Percentiles rank a stretch among this genome's conserved stretches.
These are phyloP conservation scores for Onygenales sp. DNA, from an alignment of 2,329 filamentous ascomycete genomes.

Conservation along the genomic window DNA sequence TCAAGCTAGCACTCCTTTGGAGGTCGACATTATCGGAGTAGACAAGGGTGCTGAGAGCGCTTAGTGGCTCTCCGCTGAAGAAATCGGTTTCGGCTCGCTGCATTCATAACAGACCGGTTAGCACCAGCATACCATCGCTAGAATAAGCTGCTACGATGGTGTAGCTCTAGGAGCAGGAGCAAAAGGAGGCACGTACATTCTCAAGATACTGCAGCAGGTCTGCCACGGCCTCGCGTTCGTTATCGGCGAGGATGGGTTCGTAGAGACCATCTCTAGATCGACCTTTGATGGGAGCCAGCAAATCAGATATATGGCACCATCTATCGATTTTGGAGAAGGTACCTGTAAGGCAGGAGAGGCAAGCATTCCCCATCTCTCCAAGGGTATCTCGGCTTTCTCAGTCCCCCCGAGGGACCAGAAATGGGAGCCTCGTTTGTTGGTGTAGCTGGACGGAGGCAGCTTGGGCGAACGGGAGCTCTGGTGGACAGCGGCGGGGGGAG, in stretches of 20 bases:
- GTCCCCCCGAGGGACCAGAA: slow-evolving; percentile 1
- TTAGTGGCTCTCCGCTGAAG: slow-evolving; percentile 90
- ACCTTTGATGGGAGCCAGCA: slow-evolving; percentile 42
- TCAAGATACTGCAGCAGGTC: slow-evolving; percentile 93
- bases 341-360: slow-evolving; percentile 32
- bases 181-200: slow-evolving; percentile 55
- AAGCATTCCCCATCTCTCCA: slow-evolving; percentile 22
- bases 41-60: slow-evolving; percentile 87
- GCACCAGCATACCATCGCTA: slow-evolving; percentile 5
- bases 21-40: slow-evolving; percentile 98
- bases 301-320: slow-evolving; percentile 36
- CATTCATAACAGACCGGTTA: slow-evolving; percentile 12
- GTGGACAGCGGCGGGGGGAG: no score
- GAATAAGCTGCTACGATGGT: slow-evolving; percentile 21
- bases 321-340: slow-evolving; percentile 23
- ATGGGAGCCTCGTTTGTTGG: background rate
- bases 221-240: slow-evolving; percentile 91
- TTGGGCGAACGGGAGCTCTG: no score
- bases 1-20: slow-evolving; percentile 92
- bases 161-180: slow-evolving; percentile 7
- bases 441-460: background rate
- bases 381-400: background rate
- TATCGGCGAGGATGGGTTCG: slow-evolving; percentile 83
- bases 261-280: slow-evolving; percentile 73
- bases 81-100: slow-evolving; percentile 96